phyloP scores from a whole-genome alignment of 208 protist genomes.

The Acanthamoeba sp. region DNA sequence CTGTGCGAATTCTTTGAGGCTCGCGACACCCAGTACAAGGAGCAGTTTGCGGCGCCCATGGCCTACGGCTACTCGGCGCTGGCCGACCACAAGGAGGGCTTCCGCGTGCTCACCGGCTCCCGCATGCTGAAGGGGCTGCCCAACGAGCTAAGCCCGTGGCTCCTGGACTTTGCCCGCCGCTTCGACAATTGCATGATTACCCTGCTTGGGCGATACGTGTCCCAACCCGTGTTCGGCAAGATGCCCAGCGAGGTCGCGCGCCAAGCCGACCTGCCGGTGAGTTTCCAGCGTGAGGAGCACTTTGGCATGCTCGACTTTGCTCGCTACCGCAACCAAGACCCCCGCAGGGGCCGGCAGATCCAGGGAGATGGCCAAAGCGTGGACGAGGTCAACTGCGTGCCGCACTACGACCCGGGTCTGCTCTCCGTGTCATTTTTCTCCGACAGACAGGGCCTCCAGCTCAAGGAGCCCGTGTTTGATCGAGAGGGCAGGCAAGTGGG shows the following conservation, averaged over 20 bases:
- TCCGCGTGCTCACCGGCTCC: neutral
- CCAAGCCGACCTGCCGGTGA: neutral
- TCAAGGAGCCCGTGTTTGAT: neutral
- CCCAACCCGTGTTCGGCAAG: neutral
- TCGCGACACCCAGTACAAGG: neutral
- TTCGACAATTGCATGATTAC: neutral
- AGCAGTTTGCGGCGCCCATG: neutral
- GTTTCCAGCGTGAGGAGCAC: neutral
- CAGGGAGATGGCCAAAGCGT: neutral
- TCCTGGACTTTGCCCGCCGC: neutral
- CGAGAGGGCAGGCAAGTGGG: neutral
- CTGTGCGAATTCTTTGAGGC: neutral
- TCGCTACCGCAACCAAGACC: neutral
- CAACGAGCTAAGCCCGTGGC: neutral
- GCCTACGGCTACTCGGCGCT: neutral
- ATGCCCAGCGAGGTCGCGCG: neutral
- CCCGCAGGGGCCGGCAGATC: neutral
- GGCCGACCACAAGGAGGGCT: slow-evolving; percentile 1
- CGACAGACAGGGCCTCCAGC: neutral
- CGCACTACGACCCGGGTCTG: slow-evolving; percentile 1
- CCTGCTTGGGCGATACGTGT: neutral
- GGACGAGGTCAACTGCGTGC: slow-evolving; percentile 21
- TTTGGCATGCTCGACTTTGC: slow-evolving; percentile 46
- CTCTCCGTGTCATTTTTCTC: slow-evolving; percentile 12
- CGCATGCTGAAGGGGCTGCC: neutral